These are phyloP conservation scores for Hyaloscypha hepaticicola DNA, from an alignment of 495 filamentous ascomycete species.

Conservation along the genomic window DNA sequence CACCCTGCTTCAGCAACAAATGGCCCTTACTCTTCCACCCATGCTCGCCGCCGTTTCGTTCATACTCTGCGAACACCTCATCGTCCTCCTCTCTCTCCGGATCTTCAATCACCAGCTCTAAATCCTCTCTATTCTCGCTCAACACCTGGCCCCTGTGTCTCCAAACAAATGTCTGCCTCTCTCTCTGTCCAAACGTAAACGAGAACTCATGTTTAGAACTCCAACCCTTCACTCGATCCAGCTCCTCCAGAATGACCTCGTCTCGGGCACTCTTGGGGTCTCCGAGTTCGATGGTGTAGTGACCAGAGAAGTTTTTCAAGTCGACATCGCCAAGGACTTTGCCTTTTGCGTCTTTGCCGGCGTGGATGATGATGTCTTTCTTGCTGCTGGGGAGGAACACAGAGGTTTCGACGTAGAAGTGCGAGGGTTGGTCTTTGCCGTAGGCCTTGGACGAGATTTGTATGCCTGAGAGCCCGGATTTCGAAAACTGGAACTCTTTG, in stretches of 20 bases:
- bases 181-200: neutral
- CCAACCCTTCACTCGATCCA: conserved; percentile 5
- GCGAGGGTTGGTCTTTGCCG: neutral
- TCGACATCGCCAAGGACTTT: conserved; percentile 7
- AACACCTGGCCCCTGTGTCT: conserved; percentile 1
- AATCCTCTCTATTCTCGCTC: conserved; percentile 10
- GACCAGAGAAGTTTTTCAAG: conserved; percentile 6
- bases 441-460: neutral
- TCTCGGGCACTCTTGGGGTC: neutral
- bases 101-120: conserved; percentile 8
- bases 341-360: neutral
- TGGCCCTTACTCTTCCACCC: conserved; percentile 7
- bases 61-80: conserved; percentile 19
- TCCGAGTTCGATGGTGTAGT: conserved; percentile 5
- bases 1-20: conserved; percentile 3
- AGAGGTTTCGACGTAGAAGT: conserved; percentile 4
- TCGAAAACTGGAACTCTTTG: neutral
- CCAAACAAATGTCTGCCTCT: conserved; percentile 5
- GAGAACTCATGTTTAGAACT: conserved; percentile 3
- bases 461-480: neutral
- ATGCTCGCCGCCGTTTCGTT: neutral
- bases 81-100: conserved; percentile 5
- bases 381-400: neutral
- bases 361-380: conserved; percentile 1
- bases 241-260: neutral